A percentile compares a stretch with the other conserved stretches of the same genome.
Evolutionary conservation across 108 stramenopile genomes (phyloP).

Genomic region (Fistulifera pelliculosa): DNA sequence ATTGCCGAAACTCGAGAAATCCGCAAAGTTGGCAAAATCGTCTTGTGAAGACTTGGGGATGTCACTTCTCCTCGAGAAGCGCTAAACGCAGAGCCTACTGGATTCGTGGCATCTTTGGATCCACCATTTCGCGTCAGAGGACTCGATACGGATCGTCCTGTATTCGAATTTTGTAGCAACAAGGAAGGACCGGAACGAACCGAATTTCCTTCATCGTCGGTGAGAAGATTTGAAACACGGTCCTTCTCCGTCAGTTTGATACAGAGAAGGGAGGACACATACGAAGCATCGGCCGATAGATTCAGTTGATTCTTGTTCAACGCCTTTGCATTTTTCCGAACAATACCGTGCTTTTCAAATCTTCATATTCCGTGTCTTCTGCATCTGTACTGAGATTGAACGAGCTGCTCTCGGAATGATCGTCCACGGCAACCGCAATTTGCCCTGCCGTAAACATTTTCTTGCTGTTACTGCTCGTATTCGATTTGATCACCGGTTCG

Average conservation of each 20-base stretch:
- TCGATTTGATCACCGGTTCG: too few relatives aligned
- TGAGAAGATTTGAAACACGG: slow-evolving; percentile 45
- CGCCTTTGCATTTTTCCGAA: slow-evolving; percentile 1
- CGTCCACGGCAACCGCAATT: too few relatives aligned
- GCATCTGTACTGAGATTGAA: slow-evolving; percentile 65
- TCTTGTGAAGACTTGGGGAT: slow-evolving; percentile 16
- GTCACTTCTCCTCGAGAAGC: neutral
- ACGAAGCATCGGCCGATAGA: slow-evolving; percentile 3
- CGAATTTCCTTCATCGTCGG: slow-evolving; percentile 37
- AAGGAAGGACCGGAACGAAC: neutral
- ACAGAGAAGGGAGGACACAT: slow-evolving; percentile 20
- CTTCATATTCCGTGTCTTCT: slow-evolving; percentile 71
- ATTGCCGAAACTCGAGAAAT: slow-evolving; percentile 13
- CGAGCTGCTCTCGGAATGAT: slow-evolving; percentile 18
- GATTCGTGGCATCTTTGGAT: neutral
- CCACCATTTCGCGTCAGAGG: neutral
- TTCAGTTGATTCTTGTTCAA: neutral
- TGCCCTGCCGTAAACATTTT: too few relatives aligned
- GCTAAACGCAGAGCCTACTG: too few relatives aligned
- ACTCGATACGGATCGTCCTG: slow-evolving; percentile 9
- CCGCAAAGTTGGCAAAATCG: slow-evolving; percentile 26
- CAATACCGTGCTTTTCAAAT: slow-evolving; percentile 23
- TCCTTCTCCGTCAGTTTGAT: slow-evolving; percentile 34
- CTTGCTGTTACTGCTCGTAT: too few relatives aligned
- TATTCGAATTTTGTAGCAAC: neutral